Evolutionary conservation across 2,329 filamentous ascomycete species (phyloP), one percentile per base, ranked within the genome.

Genomic region (Cordyceps javanica): DNA sequence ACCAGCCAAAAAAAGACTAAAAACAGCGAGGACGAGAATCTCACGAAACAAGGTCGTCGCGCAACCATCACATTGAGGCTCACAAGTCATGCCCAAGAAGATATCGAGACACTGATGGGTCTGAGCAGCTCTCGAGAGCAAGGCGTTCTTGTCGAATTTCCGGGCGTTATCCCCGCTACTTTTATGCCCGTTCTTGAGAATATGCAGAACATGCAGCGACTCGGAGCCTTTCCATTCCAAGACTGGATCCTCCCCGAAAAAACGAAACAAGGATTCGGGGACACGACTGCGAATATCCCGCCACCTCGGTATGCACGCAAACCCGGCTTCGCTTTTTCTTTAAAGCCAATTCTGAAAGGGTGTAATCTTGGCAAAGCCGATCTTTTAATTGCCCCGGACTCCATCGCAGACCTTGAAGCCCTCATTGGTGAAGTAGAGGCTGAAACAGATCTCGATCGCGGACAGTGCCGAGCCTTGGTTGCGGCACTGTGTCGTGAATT

Each of bases 401-500:
- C 25, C 16, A 34, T 32, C 34, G 21, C 44, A n/a, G 32, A 49
- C 36, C 10, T 5, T 19, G 44, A 49, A 39, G 54, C 21, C 10
- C 54, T 56, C 25, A 16, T 56, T n/a, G 9, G 25, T 23, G 34
- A 25, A 30, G 26, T 56, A 6, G 54, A 56, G 26, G 44, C 54
- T n/a, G 42, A 41, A 41, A 77, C 80, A 0, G 72, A 69, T 0
- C 75, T 89, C 0, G 85, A 89, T 60, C 60, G 64, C 3, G 76
- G 75, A 0, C 78, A 82, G 57, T 77, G 78, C 5, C 60, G 61
- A 2, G 82, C 82, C 0, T 65, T 88, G 0, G 61, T 85, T 0
- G 70, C 75, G 6, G 76, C 82, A 2, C 69, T 90, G 0, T 76
- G 72, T 0, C 73, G 77, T 0, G 75, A 77, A 32, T 70, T 87